Percentiles rank a stretch among this genome's conserved stretches.
Conservation (phyloP, 176 grass and related monocot species). For the Carex cristatella region DNA sequence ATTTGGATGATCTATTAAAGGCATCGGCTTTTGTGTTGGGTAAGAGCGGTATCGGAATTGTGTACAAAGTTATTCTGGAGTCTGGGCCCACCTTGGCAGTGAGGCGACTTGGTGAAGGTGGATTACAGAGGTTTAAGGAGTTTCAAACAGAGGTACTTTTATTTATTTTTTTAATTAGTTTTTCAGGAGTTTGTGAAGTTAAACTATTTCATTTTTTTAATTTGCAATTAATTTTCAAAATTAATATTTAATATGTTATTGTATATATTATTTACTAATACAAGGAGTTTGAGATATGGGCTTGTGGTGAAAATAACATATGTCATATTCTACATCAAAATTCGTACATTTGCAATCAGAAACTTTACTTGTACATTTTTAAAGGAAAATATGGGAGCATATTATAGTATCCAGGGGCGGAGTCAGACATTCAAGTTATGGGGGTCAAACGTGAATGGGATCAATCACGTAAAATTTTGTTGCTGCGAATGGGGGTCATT, state of each 20-base stretch:
- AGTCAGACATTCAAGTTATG: no score
- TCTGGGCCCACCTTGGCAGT: conserved; percentile 56
- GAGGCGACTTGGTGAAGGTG: conserved; percentile 76
- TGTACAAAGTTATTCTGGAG: conserved; percentile 87
- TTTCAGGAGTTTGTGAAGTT: not conserved
- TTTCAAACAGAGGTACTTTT: conserved; percentile 54
- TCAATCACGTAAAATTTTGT: no score
- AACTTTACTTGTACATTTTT: not conserved
- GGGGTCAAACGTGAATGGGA: no score
- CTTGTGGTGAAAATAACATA: not conserved
- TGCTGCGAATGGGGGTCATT: no score
- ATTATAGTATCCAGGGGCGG: not conserved
- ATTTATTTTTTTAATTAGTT: not conserved
- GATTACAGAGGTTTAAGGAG: conserved; percentile 82
- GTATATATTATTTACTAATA: not conserved
- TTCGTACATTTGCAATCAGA: not conserved
- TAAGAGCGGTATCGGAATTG: conserved; percentile 82
- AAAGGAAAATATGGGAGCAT: no score
- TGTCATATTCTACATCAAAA: not conserved
- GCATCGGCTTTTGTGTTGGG: conserved; percentile 83
- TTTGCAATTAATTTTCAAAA: not conserved
- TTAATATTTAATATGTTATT: not conserved
- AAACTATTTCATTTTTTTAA: not conserved
- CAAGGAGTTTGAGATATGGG: not conserved
- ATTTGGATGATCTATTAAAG: conserved; percentile 77